Evolutionary conservation across 139 green algal species (phyloP), one percentile per base, ranked within the genome.

Genomic region (Chlamydomonas eustigma): DNA sequence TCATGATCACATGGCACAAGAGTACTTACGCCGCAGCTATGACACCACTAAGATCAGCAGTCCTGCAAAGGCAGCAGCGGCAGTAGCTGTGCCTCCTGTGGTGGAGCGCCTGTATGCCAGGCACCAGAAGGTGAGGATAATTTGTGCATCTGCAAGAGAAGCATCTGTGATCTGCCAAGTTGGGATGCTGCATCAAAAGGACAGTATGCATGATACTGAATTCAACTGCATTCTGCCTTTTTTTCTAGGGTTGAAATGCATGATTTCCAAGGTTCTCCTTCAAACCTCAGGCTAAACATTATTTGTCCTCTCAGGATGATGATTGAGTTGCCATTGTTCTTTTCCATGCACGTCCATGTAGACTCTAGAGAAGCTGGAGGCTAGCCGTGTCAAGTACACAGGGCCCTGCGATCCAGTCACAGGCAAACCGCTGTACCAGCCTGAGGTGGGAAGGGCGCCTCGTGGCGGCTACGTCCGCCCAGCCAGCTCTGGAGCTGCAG

Each of bases 381-480:
- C 78, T 6, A 78, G 76, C 2, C 82, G 83, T 5, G 72, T 78
- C 35, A 82, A 76, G 33, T 66, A 79, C 8, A 58, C 84, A 34
- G 79, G 75, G 3, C 52, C 78, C 0, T 36, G 91, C 0, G 91
- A 96, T 76, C 82, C 89, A 4, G 73, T 50, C 58, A 94, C 91
- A 0, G 85, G 86, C 39, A 82, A 74, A 30, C 77, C 71, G 33
- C 83, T 94, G 33, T 96, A 90, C 81, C 67, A 87, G 76, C 91
- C 91, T 12, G 78, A 89, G 67, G 91, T 83, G 0, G 70, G 50
- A 32, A 30, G 37, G 12, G 63, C 34, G 8, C 76, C 76, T 1
- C 66, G 50, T 28, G 63, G 63, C 25, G 52, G 65, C 6, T 58
- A 58, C 18, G 44, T 58, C 12, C 44, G 44, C 12, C 44, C 44